Evolutionary conservation across 2,329 filamentous ascomycete genomes (phyloP), one percentile per base, ranked within the genome.

Genomic region (Parascedosporium putredinis): DNA sequence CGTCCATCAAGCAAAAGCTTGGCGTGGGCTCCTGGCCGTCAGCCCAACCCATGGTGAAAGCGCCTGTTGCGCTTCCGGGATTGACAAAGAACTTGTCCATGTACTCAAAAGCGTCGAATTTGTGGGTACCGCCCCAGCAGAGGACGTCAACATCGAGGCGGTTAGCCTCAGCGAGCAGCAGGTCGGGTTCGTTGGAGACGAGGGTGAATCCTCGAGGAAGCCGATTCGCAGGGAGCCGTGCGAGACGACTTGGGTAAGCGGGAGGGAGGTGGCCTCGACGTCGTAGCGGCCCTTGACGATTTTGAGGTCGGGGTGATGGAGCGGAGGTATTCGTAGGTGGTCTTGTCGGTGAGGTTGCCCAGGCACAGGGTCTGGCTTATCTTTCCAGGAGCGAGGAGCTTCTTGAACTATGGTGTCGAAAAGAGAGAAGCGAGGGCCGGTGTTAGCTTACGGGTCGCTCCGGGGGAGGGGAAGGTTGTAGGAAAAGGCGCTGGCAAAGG

Each of bases 1-100:
- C 90, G 77, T 97, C 91, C 91, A 97, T 96, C 65, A 97, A 70
- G 62, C 93, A 95, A 67, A 97, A 96, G 64, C 89, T 95, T 23
- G 91, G 91, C 51, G 83, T 83, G 22, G 85, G 86, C 61, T 86
- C 80, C n/a, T 69, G 72, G 36, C 76, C 76, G 47, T 69, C 68
- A 18, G 69, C 69, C 74, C 77, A 82, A 18, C 76, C 74, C 1
- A 75, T 75, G 20, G 75, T 70, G 55, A 79, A 79, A 2, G 80
- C 80, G 8, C 81, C 81, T 4, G 81, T 84, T 22, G 79, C 81
- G 59, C 76, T 83, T 3, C 81, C 81, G 2, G 81, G 81, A 60
- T 84, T 84, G 56, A 84, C 78, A 57, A 84, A 84, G 68, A 84
- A 84, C 71, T 84, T 84, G 70, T 83, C 80, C 76, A 83, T 83